Percentiles rank a stretch among this genome's conserved stretches.
Evolutionary conservation across 768 basidiomycete genomes (phyloP).

Genomic region (Rubroboletus satanas): DNA sequence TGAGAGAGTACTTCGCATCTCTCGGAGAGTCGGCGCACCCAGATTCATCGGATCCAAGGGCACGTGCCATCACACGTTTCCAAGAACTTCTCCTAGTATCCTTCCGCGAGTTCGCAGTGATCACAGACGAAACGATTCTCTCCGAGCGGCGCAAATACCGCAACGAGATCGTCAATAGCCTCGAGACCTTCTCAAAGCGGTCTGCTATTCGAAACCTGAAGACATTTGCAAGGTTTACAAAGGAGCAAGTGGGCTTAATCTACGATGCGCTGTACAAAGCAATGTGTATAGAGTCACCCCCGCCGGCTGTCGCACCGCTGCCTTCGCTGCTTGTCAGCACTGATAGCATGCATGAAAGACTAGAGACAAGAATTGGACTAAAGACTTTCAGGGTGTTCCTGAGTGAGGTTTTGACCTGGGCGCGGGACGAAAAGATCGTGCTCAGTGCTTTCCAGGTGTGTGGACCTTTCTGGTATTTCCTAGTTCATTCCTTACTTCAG

Average conservation of each 20-base stretch:
- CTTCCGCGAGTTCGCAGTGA: conserved; percentile 95
- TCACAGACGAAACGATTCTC: conserved; percentile 91
- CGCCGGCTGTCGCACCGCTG: conserved; percentile 45
- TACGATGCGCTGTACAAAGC: conserved; percentile 90
- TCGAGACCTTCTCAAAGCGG: conserved; percentile 93
- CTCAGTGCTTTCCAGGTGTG: conserved; percentile 85
- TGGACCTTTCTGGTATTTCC: conserved; percentile 1
- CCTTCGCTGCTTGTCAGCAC: conserved; percentile 53
- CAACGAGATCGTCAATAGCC: conserved; percentile 84
- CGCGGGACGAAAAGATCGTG: conserved; percentile 88
- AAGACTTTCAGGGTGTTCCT: conserved; percentile 86
- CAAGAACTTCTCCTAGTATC: conserved; percentile 95
- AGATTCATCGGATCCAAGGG: conserved; percentile 77
- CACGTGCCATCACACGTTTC: conserved; percentile 93
- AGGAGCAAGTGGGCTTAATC: conserved; percentile 84
- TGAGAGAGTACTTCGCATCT: conserved; percentile 93
- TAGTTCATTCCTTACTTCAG: conserved; percentile 1
- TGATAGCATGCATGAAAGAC: conserved; percentile 64
- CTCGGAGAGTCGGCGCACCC: conserved; percentile 95
- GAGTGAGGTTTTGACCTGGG: conserved; percentile 94
- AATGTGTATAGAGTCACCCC: conserved; percentile 73
- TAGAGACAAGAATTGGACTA: conserved; percentile 86
- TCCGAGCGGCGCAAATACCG: conserved; percentile 83
- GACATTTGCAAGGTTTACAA: conserved; percentile 72
- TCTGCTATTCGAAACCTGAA: conserved; percentile 85